Conservation (phyloP, 2,329 filamentous ascomycete genomes). For the Periconia macrospinosa region DNA sequence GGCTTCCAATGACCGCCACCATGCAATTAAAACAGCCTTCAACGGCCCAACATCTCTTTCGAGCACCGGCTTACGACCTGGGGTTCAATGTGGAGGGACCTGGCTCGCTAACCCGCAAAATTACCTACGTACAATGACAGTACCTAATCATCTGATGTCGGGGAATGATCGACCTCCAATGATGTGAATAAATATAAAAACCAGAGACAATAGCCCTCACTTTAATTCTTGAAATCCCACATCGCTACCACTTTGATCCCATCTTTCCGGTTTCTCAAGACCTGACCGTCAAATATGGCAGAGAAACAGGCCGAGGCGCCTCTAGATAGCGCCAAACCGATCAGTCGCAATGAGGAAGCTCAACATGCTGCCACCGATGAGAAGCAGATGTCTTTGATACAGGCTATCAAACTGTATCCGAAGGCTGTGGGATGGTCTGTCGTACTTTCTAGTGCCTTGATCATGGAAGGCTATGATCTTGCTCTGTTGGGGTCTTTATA, state of each 20-base stretch:
- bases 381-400: conserved; percentile 58
- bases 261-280: background rate
- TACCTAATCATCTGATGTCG: background rate
- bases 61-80: background rate
- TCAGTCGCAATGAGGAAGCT: conserved; percentile 28
- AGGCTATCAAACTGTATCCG: conserved; percentile 79
- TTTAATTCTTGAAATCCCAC: background rate
- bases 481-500: conserved; percentile 78
- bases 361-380: conserved; percentile 48
- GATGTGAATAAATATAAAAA: background rate
- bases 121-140: background rate
- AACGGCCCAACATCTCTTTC: background rate
- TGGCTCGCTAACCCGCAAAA: conserved; percentile 20
- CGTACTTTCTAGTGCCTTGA: conserved; percentile 81
- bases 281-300: conserved; percentile 15
- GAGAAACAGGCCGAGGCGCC: conserved; percentile 20
- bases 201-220: conserved; percentile 5
- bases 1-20: background rate
- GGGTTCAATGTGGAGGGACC: conserved; percentile 3
- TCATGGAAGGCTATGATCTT: conserved; percentile 87
- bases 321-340: conserved; percentile 9
- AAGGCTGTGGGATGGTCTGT: conserved; percentile 83
- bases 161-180: conserved; percentile 18
- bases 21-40: background rate
- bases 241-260: background rate